These are phyloP conservation scores for Lobosporangium transversale DNA, from an alignment of 192 early-diverging fungal genomes.

Conservation along the genomic window DNA sequence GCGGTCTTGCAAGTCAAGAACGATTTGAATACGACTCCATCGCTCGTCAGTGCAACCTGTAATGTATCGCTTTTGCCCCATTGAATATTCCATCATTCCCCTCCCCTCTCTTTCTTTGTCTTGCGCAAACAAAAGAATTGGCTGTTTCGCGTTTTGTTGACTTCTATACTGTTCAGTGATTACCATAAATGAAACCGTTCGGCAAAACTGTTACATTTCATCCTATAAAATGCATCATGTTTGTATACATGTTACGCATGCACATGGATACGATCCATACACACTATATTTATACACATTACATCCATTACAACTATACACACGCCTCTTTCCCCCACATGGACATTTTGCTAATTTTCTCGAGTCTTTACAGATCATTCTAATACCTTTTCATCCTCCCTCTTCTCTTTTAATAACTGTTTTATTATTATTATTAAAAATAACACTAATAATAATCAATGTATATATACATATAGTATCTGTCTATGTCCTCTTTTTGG, in stretches of 20 bases:
- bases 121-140: not conserved
- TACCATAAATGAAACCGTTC: not conserved
- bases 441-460: not conserved
- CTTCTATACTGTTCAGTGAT: not conserved
- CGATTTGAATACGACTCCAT: constrained; percentile 32
- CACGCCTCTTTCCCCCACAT: too few relatives aligned
- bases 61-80: constrained; percentile 1
- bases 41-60: constrained; percentile 37
- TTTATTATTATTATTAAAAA: too few relatives aligned
- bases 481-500: constrained; percentile 29
- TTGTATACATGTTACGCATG: too few relatives aligned
- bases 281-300: too few relatives aligned
- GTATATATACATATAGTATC: constrained; percentile 21
- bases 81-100: not conserved
- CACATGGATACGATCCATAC: too few relatives aligned
- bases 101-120: not conserved
- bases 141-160: not conserved
- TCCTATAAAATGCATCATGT: too few relatives aligned
- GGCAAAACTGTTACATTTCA: not conserved
- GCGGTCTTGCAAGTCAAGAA: constrained; percentile 38
- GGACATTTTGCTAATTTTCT: too few relatives aligned
- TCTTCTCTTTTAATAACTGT: too few relatives aligned
- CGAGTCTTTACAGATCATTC: too few relatives aligned
- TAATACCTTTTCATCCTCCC: too few relatives aligned
- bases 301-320: too few relatives aligned